These are phyloP conservation scores for Podospora australis DNA, from an alignment of 495 filamentous ascomycete species.

Conservation along the genomic window DNA sequence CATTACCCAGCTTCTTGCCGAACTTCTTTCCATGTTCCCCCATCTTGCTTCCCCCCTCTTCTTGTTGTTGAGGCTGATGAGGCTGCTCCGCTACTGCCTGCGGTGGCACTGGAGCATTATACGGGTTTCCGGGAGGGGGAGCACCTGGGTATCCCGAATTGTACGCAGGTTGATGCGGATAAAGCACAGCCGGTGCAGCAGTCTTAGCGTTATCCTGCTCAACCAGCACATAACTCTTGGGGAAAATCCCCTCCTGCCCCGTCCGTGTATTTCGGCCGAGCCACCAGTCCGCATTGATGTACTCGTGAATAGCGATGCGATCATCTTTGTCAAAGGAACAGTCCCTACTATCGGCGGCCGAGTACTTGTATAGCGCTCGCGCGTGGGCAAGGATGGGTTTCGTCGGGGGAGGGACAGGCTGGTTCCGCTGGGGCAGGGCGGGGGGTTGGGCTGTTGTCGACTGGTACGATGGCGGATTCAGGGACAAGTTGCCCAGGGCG, in stretches of 20 bases:
- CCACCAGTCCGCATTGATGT: conserved; percentile 98
- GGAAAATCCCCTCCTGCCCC: conserved; percentile 83
- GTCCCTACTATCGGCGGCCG: conserved; percentile 70
- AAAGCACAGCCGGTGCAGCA: not conserved
- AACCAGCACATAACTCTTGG: conserved; percentile 74
- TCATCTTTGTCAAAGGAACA: conserved; percentile 69
- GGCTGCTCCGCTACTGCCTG: conserved; percentile 23
- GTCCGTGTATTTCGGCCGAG: conserved; percentile 77
- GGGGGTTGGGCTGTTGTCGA: conserved; percentile 47
- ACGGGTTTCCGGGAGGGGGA: conserved; percentile 32
- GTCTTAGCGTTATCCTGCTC: conserved; percentile 18
- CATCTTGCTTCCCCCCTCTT: conserved; percentile 32
- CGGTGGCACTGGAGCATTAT: too few relatives aligned
- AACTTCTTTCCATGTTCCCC: conserved; percentile 62
- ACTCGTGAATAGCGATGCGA: conserved; percentile 69
- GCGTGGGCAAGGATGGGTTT: conserved; percentile 61
- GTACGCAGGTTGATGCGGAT: conserved; percentile 26
- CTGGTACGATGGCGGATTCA: conserved; percentile 40
- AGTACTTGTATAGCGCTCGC: conserved; percentile 79
- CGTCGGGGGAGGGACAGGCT: conserved; percentile 37
- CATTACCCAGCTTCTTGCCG: conserved; percentile 70
- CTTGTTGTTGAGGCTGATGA: conserved; percentile 22
- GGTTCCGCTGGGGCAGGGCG: conserved; percentile 47
- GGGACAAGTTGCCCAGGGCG: conserved; percentile 30
- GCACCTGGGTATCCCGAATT: conserved; percentile 16